phyloP scores from a whole-genome alignment of 495 filamentous ascomycete species.

The Aspergillus olivimuriae region DNA sequence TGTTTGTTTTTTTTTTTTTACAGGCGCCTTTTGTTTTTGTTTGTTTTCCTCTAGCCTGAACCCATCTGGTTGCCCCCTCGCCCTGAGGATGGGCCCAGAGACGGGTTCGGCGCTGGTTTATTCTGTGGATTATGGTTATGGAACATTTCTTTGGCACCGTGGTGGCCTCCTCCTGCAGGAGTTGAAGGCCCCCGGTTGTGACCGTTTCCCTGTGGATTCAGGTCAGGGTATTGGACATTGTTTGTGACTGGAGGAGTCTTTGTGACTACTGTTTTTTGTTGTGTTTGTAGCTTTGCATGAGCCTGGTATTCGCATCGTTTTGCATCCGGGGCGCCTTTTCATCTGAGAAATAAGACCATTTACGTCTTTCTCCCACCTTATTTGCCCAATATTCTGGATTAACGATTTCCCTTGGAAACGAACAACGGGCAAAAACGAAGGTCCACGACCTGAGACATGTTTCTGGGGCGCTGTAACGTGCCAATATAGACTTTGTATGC shows the following conservation, averaged over 20 bases:
- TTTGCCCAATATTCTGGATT: no score
- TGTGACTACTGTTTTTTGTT: not conserved
- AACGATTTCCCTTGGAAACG: no score
- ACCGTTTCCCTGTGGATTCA: not conserved
- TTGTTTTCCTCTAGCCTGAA: not conserved
- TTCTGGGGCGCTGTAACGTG: no score
- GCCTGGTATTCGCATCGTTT: conserved; percentile 1
- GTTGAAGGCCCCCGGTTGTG: not conserved
- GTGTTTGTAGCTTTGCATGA: conserved; percentile 1
- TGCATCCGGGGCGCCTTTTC: conserved; percentile 1
- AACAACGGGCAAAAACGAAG: no score
- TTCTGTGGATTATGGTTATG: not conserved
- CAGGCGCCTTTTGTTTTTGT: not conserved
- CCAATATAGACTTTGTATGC: no score
- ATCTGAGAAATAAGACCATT: no score
- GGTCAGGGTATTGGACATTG: not conserved
- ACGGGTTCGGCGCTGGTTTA: not conserved
- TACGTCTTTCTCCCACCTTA: no score
- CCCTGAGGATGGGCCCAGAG: not conserved
- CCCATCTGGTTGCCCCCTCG: not conserved
- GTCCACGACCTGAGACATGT: no score
- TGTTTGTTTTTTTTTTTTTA: not conserved
- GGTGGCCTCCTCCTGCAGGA: not conserved
- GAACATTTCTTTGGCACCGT: not conserved
- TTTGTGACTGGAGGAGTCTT: conserved; percentile 2